phyloP scores from a whole-genome alignment of 2,329 filamentous ascomycete species.

The Xylaria hypoxylon region DNA sequence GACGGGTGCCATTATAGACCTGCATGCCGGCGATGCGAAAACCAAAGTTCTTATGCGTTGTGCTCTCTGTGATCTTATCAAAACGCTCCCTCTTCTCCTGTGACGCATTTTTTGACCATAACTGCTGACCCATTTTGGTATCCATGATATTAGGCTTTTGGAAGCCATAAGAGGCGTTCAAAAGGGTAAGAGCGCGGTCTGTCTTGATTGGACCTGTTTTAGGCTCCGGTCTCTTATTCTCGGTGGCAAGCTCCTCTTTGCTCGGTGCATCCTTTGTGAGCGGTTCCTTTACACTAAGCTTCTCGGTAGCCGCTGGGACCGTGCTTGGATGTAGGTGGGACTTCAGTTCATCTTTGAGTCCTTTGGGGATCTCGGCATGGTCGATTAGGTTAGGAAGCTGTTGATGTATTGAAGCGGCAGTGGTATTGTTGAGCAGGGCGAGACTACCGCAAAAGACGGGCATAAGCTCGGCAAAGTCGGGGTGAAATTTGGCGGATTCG shows the following conservation, averaged over 20 bases:
- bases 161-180: slow-evolving; percentile 86
- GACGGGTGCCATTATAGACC: slow-evolving; percentile 65
- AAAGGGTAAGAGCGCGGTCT: slow-evolving; percentile 82
- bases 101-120: slow-evolving; percentile 84
- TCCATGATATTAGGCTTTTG: slow-evolving; percentile 89
- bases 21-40: slow-evolving; percentile 76
- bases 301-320: slow-evolving; percentile 20
- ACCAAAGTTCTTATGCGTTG: slow-evolving; percentile 69
- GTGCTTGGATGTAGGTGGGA: slow-evolving; percentile 50
- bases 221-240: slow-evolving; percentile 58
- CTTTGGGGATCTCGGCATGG: slow-evolving; percentile 54
- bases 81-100: slow-evolving; percentile 70
- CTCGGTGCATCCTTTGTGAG: slow-evolving; percentile 33
- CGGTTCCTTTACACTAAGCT: slow-evolving; percentile 25
- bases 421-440: slow-evolving; percentile 69
- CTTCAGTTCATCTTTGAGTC: slow-evolving; percentile 57
- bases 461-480: slow-evolving; percentile 82
- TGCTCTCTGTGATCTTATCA: slow-evolving; percentile 67
- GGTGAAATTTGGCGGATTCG: slow-evolving; percentile 75
- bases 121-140: slow-evolving; percentile 85
- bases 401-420: slow-evolving; percentile 62
- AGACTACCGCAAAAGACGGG: slow-evolving; percentile 87
- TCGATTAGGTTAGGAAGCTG: slow-evolving; percentile 58
- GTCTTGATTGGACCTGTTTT: slow-evolving; percentile 75
- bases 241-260: slow-evolving; percentile 36